phyloP scores from a whole-genome alignment of 352 stramenopile species.

The Globisporangium paddicum region DNA sequence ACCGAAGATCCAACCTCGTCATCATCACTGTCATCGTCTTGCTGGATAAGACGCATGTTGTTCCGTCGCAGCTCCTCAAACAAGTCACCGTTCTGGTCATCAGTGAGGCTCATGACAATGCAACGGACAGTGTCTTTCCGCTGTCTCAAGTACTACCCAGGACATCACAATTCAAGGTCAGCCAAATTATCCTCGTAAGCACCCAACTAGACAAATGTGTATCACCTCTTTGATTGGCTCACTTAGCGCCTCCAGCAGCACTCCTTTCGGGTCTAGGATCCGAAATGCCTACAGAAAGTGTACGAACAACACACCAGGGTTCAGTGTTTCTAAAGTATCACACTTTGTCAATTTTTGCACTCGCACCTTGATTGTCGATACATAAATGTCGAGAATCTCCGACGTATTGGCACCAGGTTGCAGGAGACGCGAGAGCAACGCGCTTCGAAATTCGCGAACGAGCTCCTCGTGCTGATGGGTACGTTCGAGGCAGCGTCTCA shows the following conservation, averaged over 20 bases:
- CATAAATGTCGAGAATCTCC: constrained; percentile 98
- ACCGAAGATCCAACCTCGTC: too few species aligned
- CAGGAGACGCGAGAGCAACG: constrained; percentile 85
- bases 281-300: constrained; percentile 86
- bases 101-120: constrained; percentile 93
- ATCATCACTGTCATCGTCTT: constrained; percentile 91
- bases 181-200: not conserved
- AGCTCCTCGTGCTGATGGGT: constrained; percentile 86
- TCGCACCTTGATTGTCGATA: constrained; percentile 93
- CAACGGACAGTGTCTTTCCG: constrained; percentile 96
- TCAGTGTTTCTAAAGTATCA: too few species aligned
- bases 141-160: constrained; percentile 84
- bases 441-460: constrained; percentile 65
- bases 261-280: constrained; percentile 91
- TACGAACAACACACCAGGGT: too few species aligned
- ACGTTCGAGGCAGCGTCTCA: constrained; percentile 69
- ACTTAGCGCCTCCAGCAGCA: constrained; percentile 86
- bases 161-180: not conserved
- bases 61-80: constrained; percentile 94
- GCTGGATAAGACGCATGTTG: constrained; percentile 90
- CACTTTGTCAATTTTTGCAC: too few species aligned
- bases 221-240: constrained; percentile 53
- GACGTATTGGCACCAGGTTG: constrained; percentile 95
- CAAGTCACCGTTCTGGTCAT: constrained; percentile 90
- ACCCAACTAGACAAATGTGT: not conserved